A percentile compares a stretch with the other conserved stretches of the same genome.
These are phyloP conservation scores for Akanthomyces muscarius DNA, from an alignment of 2,329 filamentous ascomycete species.

Conservation along the genomic window DNA sequence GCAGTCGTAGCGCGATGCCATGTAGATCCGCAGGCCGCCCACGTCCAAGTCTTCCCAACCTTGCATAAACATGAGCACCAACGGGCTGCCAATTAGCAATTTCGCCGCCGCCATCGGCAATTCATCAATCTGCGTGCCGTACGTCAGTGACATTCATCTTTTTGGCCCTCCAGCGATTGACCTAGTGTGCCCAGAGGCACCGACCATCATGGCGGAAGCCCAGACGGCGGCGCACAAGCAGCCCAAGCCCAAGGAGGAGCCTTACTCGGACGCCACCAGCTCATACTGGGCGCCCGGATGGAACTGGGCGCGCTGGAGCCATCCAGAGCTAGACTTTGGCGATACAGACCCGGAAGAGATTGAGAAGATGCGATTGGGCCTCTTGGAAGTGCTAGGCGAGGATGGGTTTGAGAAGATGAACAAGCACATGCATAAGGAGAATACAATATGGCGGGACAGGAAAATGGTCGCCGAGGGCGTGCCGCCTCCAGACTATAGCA, in stretches of 20 bases:
- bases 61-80: not conserved
- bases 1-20: not conserved
- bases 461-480: slow-evolving; percentile 9
- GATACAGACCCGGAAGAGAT: slow-evolving; percentile 18
- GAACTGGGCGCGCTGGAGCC: slow-evolving; percentile 20
- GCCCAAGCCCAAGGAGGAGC: not conserved
- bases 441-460: not conserved
- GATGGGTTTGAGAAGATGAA: slow-evolving; percentile 16
- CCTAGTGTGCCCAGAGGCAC: not conserved
- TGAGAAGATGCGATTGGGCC: slow-evolving; percentile 20
- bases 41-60: not conserved
- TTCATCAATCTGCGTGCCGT: not conserved
- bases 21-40: not conserved
- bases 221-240: not conserved
- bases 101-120: not conserved
- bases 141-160: too few species aligned
- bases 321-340: slow-evolving; percentile 15
- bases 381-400: slow-evolving; percentile 20
- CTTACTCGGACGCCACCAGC: slow-evolving; percentile 22
- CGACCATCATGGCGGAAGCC: not conserved
- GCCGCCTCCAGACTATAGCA: slow-evolving; percentile 3
- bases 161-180: not conserved
- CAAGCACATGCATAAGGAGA: slow-evolving; percentile 4
- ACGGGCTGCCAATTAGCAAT: not conserved
- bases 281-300: slow-evolving; percentile 23